A percentile compares a stretch with the other conserved stretches of the same genome.
Evolutionary conservation across 225 moss, liverwort and hornwort genomes (phyloP).

Genomic region (Polytrichum formosum): DNA sequence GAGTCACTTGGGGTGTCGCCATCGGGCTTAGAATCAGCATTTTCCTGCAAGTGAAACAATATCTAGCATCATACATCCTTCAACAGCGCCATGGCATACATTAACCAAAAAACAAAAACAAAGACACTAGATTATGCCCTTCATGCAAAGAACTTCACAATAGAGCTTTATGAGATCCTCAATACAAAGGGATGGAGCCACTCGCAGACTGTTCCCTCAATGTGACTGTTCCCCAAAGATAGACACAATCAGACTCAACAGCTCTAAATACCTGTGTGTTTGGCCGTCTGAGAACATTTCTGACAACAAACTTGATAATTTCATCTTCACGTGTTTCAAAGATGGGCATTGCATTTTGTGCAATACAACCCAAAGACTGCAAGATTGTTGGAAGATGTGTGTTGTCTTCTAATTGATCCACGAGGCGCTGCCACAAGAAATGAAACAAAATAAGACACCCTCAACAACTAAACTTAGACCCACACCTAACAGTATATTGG

Average conservation of each 20-base stretch:
- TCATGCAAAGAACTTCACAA: too few relatives aligned
- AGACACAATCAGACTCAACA: background rate
- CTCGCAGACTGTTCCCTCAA: too few relatives aligned
- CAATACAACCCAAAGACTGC: conserved; percentile 96
- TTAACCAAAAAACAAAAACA: too few relatives aligned
- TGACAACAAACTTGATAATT: conserved; percentile 83
- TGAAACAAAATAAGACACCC: background rate
- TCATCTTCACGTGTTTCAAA: conserved; percentile 98
- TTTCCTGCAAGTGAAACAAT: conserved; percentile 39
- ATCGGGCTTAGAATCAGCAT: conserved; percentile 53
- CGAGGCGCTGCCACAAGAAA: conserved; percentile 68
- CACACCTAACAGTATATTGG: too few relatives aligned
- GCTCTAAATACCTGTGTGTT: conserved; percentile 41
- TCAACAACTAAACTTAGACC: too few relatives aligned
- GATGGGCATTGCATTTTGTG: conserved; percentile 90
- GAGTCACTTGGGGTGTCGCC: conserved; percentile 73
- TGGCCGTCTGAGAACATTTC: conserved; percentile 78
- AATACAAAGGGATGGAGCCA: too few relatives aligned
- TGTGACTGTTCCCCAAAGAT: too few relatives aligned
- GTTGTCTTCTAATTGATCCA: conserved; percentile 86
- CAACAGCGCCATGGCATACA: too few relatives aligned
- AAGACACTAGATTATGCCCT: too few relatives aligned
- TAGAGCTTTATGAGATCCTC: too few relatives aligned
- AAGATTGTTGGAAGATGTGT: conserved; percentile 91
- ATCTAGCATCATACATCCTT: background rate